phyloP scores from a whole-genome alignment of 2,329 filamentous ascomycete species.

The Claviceps maximensis region DNA sequence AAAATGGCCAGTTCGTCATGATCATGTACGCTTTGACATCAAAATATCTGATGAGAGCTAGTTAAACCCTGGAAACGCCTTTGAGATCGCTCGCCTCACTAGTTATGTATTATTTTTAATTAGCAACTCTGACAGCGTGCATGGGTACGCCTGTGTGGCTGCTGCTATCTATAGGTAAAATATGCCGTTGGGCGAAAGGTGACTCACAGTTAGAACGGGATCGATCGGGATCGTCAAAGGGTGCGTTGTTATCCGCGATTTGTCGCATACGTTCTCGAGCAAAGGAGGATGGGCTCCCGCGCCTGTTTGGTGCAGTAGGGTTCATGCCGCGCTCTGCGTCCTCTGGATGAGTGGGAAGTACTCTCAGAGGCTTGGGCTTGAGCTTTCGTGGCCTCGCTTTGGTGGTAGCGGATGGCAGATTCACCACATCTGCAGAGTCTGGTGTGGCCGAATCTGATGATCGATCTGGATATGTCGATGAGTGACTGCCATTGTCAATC shows the following conservation, averaged over 20 bases:
- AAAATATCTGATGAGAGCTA: not conserved
- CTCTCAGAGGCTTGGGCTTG: conserved; percentile 17
- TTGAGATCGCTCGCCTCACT: conserved; percentile 7
- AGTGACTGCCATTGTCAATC: not conserved
- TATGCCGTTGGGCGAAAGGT: too few relatives aligned
- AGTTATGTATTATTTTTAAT: not conserved
- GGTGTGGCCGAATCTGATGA: conserved; percentile 6
- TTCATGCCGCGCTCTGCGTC: conserved; percentile 17
- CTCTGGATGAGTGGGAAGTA: conserved; percentile 26
- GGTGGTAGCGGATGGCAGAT: conserved; percentile 9
- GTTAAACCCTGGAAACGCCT: conserved; percentile 7
- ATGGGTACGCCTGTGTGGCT: not conserved
- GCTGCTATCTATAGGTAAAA: not conserved
- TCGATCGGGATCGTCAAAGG: conserved; percentile 29
- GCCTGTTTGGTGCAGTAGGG: conserved; percentile 17
- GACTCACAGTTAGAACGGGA: conserved; percentile 26
- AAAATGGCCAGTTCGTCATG: conserved; percentile 1
- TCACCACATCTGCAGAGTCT: conserved; percentile 7
- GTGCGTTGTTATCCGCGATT: conserved; percentile 28
- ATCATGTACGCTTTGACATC: not conserved
- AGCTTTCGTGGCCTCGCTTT: conserved; percentile 14
- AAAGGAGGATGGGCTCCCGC: conserved; percentile 29
- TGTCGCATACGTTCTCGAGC: conserved; percentile 30
- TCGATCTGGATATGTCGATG: not conserved
- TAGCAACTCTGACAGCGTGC: not conserved